Percentiles rank a stretch among this genome's conserved stretches.
These are phyloP conservation scores for Trichothecium roseum DNA, from an alignment of 2,329 filamentous ascomycete species.

Conservation along the genomic window DNA sequence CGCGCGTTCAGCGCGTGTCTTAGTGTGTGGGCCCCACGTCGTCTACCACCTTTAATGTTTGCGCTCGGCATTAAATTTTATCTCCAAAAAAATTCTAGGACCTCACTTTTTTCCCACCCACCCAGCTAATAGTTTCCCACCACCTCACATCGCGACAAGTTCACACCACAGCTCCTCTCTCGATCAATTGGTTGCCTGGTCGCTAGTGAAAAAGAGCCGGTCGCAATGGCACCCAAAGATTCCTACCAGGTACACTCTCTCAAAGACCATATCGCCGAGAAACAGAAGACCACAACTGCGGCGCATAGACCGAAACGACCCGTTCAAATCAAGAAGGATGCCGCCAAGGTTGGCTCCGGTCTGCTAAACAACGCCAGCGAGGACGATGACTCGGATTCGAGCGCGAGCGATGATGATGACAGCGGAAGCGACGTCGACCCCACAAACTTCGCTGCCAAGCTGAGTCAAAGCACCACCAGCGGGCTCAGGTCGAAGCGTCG, in stretches of 20 bases:
- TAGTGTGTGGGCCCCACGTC: too few species aligned
- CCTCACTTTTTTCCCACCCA: constrained; percentile 1
- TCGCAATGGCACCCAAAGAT: constrained; percentile 25
- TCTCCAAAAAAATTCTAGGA: not conserved
- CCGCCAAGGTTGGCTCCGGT: constrained; percentile 10
- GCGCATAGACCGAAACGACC: constrained; percentile 14
- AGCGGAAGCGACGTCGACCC: constrained; percentile 17
- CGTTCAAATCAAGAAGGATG: constrained; percentile 18
- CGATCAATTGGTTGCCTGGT: constrained; percentile 5
- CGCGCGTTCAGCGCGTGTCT: too few species aligned
- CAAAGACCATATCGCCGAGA: constrained; percentile 25
- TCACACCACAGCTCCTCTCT: constrained; percentile 8
- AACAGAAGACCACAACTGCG: constrained; percentile 22
- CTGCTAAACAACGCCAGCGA: constrained; percentile 20
- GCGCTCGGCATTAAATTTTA: too few species aligned
- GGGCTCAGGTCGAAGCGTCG: constrained; percentile 13
- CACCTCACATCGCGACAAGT: too few species aligned
- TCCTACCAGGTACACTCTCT: constrained; percentile 25
- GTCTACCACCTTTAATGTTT: too few species aligned
- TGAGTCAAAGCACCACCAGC: constrained; percentile 1
- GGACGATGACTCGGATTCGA: constrained; percentile 15
- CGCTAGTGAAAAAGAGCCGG: constrained; percentile 7
- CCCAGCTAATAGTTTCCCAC: too few species aligned
- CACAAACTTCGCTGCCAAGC: not conserved
- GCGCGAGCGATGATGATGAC: constrained; percentile 22